A percentile compares a stretch with the other conserved stretches of the same genome.
These are phyloP conservation scores for Escovopsis sp. DNA, from an alignment of 2,329 filamentous ascomycete species.

Conservation along the genomic window DNA sequence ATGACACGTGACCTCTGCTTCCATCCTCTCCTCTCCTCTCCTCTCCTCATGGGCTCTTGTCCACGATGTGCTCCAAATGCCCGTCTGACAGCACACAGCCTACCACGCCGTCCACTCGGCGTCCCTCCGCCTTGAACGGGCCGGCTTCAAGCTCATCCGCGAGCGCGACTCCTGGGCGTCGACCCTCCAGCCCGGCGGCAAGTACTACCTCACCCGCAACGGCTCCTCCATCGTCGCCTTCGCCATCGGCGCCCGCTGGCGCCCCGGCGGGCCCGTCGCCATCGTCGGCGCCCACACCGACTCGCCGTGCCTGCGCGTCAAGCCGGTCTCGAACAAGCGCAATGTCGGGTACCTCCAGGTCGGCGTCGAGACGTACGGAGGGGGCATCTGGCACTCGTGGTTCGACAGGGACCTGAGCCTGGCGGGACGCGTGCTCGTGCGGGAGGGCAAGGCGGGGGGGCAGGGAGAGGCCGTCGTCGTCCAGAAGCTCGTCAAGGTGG, in stretches of 20 bases:
- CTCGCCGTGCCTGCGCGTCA: conserved; percentile 79
- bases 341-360: conserved; percentile 83
- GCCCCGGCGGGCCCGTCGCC: conserved; percentile 73
- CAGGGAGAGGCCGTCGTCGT: conserved; percentile 62
- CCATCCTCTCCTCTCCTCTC: neutral
- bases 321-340: conserved; percentile 84
- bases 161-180: conserved; percentile 83
- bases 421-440: conserved; percentile 75
- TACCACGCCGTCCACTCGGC: conserved; percentile 85
- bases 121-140: conserved; percentile 58
- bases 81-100: no score
- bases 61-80: no score
- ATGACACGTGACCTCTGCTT: no score
- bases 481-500: conserved; percentile 78
- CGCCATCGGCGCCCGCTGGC: conserved; percentile 80
- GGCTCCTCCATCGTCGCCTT: conserved; percentile 86
- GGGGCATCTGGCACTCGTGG: conserved; percentile 96
- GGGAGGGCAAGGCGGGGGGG: conserved; percentile 39
- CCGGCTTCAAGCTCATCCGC: conserved; percentile 76
- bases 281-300: conserved; percentile 97
- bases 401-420: conserved; percentile 91
- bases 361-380: conserved; percentile 91
- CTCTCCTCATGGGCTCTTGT: no score
- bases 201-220: conserved; percentile 93
- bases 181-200: conserved; percentile 67